Evolutionary conservation across 805 yeast genomes (phyloP), one percentile per base, ranked within the genome.

Genomic region (Candida verbasci): DNA sequence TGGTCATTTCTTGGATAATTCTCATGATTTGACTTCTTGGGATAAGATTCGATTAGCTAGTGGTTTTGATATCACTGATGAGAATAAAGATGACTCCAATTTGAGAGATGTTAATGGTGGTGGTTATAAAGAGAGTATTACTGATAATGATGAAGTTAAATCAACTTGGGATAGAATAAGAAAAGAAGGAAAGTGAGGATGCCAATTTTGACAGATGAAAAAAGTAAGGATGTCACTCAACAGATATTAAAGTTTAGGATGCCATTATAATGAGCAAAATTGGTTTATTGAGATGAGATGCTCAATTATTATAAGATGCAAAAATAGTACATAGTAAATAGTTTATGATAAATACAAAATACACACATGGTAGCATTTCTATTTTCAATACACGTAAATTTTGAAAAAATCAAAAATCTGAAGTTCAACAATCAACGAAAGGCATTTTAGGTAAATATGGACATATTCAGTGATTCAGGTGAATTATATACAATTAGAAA

Each of bases 401-500:
- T 3, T 7, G 3, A 15, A 27, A 27, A 27, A 27, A 27, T 9
- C 4, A 15, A 16, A 9, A 18, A n/a, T n/a, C n/a, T n/a, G n/a
- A n/a, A n/a, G n/a, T n/a, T n/a, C n/a, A n/a, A n/a, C n/a, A n/a
- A n/a, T n/a, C n/a, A n/a, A n/a, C n/a, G n/a, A n/a, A n/a, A n/a
- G n/a, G n/a, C n/a, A n/a, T n/a, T n/a, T n/a, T n/a, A n/a, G n/a
- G n/a, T n/a, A n/a, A n/a, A n/a, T n/a, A 66, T 66, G 72, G 66
- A 61, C 41, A 54, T 54, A 24, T 62, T 62, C 37, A 51, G 63
- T 30, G 71, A 65, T 44, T 62, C 70, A 6, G 68, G 70, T 54
- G 82, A 78, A 48, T 64, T 75, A 24, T 80, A 69, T 55, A 68
- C 67, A 12, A 55, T 80, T 17, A 70, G 76, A 45, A 80, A 76